A percentile compares a stretch with the other conserved stretches of the same genome.
Evolutionary conservation across 2,329 filamentous ascomycete species (phyloP).

Genomic region (Fusarium camptoceras): DNA sequence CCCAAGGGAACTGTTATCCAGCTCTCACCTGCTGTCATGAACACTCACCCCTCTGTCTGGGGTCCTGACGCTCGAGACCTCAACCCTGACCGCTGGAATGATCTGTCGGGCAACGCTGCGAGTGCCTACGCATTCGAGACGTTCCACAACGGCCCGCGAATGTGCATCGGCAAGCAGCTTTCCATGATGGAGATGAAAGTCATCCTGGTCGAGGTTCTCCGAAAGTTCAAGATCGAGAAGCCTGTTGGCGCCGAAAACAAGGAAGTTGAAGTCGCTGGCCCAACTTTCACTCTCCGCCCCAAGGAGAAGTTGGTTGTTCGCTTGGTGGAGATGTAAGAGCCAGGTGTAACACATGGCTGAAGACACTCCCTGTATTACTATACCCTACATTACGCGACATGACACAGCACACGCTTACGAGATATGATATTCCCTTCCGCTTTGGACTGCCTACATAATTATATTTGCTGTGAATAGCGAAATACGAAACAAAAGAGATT

Average conservation of each 20-base stretch:
- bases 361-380: not conserved
- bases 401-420: not conserved
- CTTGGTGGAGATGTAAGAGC: conserved; percentile 29
- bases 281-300: conserved; percentile 45
- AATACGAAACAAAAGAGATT: not conserved
- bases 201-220: conserved; percentile 50
- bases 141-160: conserved; percentile 53
- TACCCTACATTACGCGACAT: not conserved
- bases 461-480: not conserved
- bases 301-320: conserved; percentile 44
- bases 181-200: conserved; percentile 55
- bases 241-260: conserved; percentile 30
- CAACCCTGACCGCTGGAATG: conserved; percentile 55
- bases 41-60: conserved; percentile 54
- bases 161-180: conserved; percentile 54
- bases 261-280: conserved; percentile 39
- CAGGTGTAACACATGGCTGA: not conserved
- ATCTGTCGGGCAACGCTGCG: conserved; percentile 38
- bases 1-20: conserved; percentile 55
- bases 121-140: conserved; percentile 51
- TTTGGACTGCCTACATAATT: not conserved
- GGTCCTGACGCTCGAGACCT: conserved; percentile 51
- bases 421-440: not conserved
- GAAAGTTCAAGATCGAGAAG: conserved; percentile 47
- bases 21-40: conserved; percentile 52